Conservation (phyloP, 1,284 basidiomycete genomes). For the Fomitopsis betulina region DNA sequence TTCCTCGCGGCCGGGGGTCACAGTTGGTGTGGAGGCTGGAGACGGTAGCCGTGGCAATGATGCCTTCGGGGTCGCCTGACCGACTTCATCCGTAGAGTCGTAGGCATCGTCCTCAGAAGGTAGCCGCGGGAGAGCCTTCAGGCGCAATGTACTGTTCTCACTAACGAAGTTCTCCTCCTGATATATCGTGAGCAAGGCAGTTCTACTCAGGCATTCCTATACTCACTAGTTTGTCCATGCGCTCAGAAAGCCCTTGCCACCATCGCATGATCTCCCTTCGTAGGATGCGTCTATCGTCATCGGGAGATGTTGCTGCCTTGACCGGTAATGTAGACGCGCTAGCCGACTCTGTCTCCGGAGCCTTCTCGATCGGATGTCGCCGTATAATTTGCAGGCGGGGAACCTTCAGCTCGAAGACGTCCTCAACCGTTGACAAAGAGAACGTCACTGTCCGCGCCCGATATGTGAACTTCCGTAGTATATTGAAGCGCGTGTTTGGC, state of each 20-base stretch:
- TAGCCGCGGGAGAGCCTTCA: conserved; percentile 50
- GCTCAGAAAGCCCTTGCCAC: conserved; percentile 60
- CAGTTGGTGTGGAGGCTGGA: conserved; percentile 12
- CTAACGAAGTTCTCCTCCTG: conserved; percentile 41
- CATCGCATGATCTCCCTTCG: conserved; percentile 56
- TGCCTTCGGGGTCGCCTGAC: conserved; percentile 22
- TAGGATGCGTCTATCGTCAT: conserved; percentile 42
- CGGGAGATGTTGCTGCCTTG: background rate
- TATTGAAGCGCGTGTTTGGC: conserved; percentile 35
- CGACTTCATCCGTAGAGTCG: conserved; percentile 24
- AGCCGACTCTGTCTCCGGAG: background rate
- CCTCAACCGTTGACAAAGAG: conserved; percentile 40
- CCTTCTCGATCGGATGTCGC: conserved; percentile 25
- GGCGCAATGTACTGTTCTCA: conserved; percentile 25
- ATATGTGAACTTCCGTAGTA: conserved; percentile 48
- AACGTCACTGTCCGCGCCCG: conserved; percentile 39
- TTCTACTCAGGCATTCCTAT: background rate
- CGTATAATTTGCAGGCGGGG: conserved; percentile 54
- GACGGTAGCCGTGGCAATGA: conserved; percentile 18
- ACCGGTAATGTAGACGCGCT: background rate
- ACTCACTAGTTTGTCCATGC: conserved; percentile 56
- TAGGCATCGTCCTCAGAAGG: conserved; percentile 51
- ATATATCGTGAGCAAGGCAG: conserved; percentile 2
- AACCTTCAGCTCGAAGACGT: conserved; percentile 57
- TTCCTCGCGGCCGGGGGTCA: conserved; percentile 6